phyloP scores from a whole-genome alignment of 208 protist species.

The Acanthamoeba culbertsoni region DNA sequence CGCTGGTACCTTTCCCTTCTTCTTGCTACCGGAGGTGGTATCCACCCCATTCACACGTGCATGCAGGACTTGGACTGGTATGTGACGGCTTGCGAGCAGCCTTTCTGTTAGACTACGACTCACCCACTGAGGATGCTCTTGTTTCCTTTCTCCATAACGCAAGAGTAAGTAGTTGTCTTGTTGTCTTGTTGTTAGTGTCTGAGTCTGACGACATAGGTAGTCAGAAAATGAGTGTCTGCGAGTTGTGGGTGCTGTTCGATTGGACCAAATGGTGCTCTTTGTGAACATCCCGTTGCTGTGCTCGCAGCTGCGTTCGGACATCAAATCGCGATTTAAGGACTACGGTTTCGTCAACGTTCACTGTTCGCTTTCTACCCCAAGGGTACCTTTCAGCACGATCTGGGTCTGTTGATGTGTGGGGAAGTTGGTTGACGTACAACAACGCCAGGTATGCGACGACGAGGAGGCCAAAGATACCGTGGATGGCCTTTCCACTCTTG shows the following conservation, averaged over 20 bases:
- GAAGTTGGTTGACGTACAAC: background rate
- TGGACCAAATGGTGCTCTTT: conserved; percentile 8
- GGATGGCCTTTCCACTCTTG: background rate
- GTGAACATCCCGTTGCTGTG: background rate
- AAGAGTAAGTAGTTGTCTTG: background rate
- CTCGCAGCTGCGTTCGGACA: background rate
- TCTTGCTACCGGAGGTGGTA: background rate
- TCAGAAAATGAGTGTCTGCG: background rate
- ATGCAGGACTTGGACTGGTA: background rate
- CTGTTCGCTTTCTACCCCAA: background rate
- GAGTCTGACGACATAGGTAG: background rate
- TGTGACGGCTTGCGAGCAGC: background rate
- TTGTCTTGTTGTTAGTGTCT: background rate
- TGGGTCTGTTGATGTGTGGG: background rate
- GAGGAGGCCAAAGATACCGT: background rate
- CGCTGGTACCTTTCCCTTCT: background rate
- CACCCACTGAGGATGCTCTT: background rate
- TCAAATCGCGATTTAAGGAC: background rate
- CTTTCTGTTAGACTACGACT: background rate
- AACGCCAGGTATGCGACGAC: background rate
- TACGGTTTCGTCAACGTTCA: background rate
- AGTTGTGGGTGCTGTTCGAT: background rate
- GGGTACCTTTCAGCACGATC: background rate
- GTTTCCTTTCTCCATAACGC: background rate
- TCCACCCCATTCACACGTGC: background rate